These are phyloP conservation scores for Crithidia thermophila DNA, from an alignment of 208 protist genomes.

Conservation along the genomic window DNA sequence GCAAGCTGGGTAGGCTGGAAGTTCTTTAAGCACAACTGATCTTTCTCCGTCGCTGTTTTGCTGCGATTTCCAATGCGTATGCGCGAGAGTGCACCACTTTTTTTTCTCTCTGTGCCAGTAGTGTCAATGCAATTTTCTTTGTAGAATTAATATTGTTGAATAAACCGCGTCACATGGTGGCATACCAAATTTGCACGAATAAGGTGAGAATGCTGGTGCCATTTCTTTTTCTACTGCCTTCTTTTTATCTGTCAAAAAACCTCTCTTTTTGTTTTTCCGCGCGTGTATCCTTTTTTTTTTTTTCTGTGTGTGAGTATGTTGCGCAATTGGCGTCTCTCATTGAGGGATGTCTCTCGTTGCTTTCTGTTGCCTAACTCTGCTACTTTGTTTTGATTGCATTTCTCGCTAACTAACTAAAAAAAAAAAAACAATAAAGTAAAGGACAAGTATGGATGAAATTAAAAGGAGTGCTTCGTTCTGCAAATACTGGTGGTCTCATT, in stretches of 20 bases:
- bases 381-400: background rate
- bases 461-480: no score
- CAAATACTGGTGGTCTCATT: no score
- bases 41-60: no score
- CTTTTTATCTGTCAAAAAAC: background rate
- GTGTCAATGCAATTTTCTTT: no score
- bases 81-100: no score
- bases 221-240: background rate
- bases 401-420: background rate
- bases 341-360: no score
- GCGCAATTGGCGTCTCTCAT: background rate
- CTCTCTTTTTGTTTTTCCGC: background rate
- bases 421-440: background rate
- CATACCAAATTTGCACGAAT: no score
- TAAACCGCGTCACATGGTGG: background rate
- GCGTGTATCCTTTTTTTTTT: background rate
- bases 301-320: background rate
- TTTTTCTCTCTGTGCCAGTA: background rate
- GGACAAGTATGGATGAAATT: no score
- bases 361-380: background rate
- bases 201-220: no score
- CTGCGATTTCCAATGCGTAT: no score
- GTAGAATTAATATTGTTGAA: background rate
- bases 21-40: conserved; percentile 39
- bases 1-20: conserved; percentile 40